Base-by-base conservation (phyloP, 2,329 filamentous ascomycete species). In the Nothophaeocryptopus gaeumannii region DNA sequence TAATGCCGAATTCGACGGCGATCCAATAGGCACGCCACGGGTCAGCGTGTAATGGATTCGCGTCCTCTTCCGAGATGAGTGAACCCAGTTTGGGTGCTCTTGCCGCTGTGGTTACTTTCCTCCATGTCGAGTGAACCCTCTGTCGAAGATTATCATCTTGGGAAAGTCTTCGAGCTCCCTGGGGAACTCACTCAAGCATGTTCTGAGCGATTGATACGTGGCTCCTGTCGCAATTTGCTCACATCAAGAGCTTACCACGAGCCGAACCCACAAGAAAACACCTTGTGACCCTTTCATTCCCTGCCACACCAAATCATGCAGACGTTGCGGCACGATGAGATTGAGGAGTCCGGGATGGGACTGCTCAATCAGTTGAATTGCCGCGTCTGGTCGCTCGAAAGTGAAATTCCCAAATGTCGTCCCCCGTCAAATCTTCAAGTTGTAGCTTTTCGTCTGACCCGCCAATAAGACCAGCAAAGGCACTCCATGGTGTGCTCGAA, bases 261-360 rank as follows among this genome's bases (percentile, higher is more conserved):
- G 53, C 2, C 16, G 29, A 11, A 43, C 45, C 53, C 53, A 55
- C 8, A 55, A 39, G 29, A 55, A 55, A 13, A 55, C 41, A 7
- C 53, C 53, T 10, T 53, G 14, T 8, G 53, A 49, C 11, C 44
- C 36, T 15, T 44, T 26, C n/a, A 55, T 41, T 8, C 50, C 35
- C 3, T 5, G 4, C 11, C n/a, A 5, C 10, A 32, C 40, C 20
- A 43, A 34, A 5, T 3, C 5, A 5, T 34, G 29, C 9, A 34
- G 15, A 8, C 20, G 20, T 26, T 26, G 4, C 7, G 3, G 20
- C 3, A 26, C 7, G 20, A 26, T 5, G 3, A 8, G 5, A 40
- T 3, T 15, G 26, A 10, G 5, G 5, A 16, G n/a, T 15, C 31
- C 10, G 20, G 37, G 10, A 10, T 37, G 3, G 13, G 15, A 16